Percentiles rank a stretch among this genome's conserved stretches.
Evolutionary conservation across 2,329 filamentous ascomycete species (phyloP).

Genomic region (Aspergillaceae sp.): DNA sequence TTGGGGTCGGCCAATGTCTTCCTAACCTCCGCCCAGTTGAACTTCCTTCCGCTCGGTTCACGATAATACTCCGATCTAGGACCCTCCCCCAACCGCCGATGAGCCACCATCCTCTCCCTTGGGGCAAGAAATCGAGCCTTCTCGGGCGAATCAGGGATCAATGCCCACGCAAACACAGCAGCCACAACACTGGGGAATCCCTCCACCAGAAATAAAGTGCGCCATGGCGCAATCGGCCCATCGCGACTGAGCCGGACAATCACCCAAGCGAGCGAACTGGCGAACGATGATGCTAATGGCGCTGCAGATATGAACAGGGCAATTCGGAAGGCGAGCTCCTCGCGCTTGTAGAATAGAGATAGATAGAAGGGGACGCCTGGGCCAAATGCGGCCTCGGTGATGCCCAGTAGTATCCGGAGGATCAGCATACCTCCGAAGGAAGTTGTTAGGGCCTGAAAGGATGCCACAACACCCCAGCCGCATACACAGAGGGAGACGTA

Average conservation of each 20-base stretch:
- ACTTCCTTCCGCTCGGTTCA: conserved; percentile 24
- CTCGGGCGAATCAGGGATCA: conserved; percentile 67
- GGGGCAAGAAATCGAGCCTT: conserved; percentile 55
- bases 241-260: conserved; percentile 61
- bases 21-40: conserved; percentile 51
- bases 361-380: conserved; percentile 58
- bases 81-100: conserved; percentile 54
- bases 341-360: conserved; percentile 53
- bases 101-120: conserved; percentile 61
- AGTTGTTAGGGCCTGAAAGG: conserved; percentile 59
- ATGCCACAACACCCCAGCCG: conserved; percentile 71
- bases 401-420: conserved; percentile 40
- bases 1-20: conserved; percentile 57
- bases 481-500: conserved; percentile 56
- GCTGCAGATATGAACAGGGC: conserved; percentile 77
- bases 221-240: conserved; percentile 69
- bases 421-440: conserved; percentile 51
- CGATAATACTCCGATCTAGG: conserved; percentile 25
- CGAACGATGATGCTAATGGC: conserved; percentile 56
- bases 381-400: conserved; percentile 54
- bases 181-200: conserved; percentile 75
- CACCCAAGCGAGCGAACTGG: conserved; percentile 65
- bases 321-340: conserved; percentile 75
- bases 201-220: conserved; percentile 75
- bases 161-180: conserved; percentile 62